Percentiles rank a stretch among this genome's conserved stretches.
phyloP scores from a whole-genome alignment of 2,329 filamentous ascomycete genomes.

The Aschersonia sp. region DNA sequence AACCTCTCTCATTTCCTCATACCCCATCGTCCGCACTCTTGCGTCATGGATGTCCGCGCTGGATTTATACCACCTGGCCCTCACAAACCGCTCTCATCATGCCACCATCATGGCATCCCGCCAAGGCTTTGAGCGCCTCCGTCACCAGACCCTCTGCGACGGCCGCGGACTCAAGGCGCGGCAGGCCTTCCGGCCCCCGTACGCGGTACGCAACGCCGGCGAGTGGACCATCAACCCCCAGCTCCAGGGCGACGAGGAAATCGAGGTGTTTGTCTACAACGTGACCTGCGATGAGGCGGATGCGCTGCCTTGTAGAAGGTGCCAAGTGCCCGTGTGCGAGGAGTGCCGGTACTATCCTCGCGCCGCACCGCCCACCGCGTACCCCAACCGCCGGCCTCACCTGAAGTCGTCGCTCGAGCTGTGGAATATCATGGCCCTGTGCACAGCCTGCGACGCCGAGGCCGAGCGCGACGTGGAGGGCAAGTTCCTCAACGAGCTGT shows the following conservation, averaged over 20 bases:
- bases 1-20: not conserved
- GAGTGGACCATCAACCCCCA: not conserved
- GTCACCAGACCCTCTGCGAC: slow-evolving; percentile 3
- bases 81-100: slow-evolving; percentile 2
- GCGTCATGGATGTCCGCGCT: slow-evolving; percentile 1
- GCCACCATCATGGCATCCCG: slow-evolving; percentile 1
- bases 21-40: slow-evolving; percentile 3
- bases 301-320: slow-evolving; percentile 1
- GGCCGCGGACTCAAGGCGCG: slow-evolving; percentile 3
- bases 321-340: slow-evolving; percentile 4
- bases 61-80: slow-evolving; percentile 3
- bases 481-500: slow-evolving; percentile 2
- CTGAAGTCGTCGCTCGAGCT: not conserved
- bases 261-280: slow-evolving; percentile 4
- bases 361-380: not conserved
- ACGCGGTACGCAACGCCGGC: not conserved
- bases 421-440: slow-evolving; percentile 5
- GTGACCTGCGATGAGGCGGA: slow-evolving; percentile 2
- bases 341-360: slow-evolving; percentile 4
- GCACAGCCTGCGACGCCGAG: slow-evolving; percentile 2
- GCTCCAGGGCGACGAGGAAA: slow-evolving; percentile 1
- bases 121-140: slow-evolving; percentile 3
- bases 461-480: slow-evolving; percentile 1
- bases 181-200: not conserved
- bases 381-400: slow-evolving; percentile 4